Conservation (phyloP, 176 grass and related monocot genomes). For the Pontederia paniculata region DNA sequence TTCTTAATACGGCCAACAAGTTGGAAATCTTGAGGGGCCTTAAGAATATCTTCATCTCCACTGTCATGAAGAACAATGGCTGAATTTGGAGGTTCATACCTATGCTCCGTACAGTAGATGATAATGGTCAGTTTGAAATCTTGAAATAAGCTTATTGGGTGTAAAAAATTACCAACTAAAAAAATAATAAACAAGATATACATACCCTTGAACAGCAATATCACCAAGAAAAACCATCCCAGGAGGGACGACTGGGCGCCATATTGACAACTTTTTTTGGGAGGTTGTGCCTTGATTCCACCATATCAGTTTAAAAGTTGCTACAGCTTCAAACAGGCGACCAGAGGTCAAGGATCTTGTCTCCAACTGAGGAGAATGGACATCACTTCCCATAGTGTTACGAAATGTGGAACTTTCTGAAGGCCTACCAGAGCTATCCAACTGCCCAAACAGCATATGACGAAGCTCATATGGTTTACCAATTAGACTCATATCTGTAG, state of each 20-base stretch:
- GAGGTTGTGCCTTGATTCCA: slow-evolving; percentile 58
- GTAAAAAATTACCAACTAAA: too few relatives aligned
- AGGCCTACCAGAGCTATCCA: slow-evolving; percentile 28
- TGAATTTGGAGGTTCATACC: slow-evolving; percentile 91
- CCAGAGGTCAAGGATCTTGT: slow-evolving; percentile 46
- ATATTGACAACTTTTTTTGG: slow-evolving; percentile 81
- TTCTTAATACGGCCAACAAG: slow-evolving; percentile 76
- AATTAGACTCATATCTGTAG: slow-evolving; percentile 34
- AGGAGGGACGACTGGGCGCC: slow-evolving; percentile 66
- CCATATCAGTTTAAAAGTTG: slow-evolving; percentile 85
- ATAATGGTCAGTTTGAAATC: slow-evolving; percentile 9
- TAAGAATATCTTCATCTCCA: slow-evolving; percentile 64
- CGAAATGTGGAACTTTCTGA: slow-evolving; percentile 24
- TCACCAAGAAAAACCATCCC: slow-evolving; percentile 84
- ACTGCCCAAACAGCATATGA: slow-evolving; percentile 60
- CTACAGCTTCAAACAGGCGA: slow-evolving; percentile 62
- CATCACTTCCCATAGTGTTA: slow-evolving; percentile 20
- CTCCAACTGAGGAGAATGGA: slow-evolving; percentile 35
- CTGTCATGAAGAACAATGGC: slow-evolving; percentile 64
- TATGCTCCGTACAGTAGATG: slow-evolving; percentile 25
- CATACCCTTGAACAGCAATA: slow-evolving; percentile 78
- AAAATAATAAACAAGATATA: slow-evolving; percentile 13
- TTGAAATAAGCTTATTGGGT: slow-evolving; percentile 2
- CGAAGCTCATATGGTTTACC: slow-evolving; percentile 73
- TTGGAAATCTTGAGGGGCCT: slow-evolving; percentile 55